These are phyloP conservation scores for Xylariales sp. DNA, from an alignment of 2,329 filamentous ascomycete species.

Conservation along the genomic window DNA sequence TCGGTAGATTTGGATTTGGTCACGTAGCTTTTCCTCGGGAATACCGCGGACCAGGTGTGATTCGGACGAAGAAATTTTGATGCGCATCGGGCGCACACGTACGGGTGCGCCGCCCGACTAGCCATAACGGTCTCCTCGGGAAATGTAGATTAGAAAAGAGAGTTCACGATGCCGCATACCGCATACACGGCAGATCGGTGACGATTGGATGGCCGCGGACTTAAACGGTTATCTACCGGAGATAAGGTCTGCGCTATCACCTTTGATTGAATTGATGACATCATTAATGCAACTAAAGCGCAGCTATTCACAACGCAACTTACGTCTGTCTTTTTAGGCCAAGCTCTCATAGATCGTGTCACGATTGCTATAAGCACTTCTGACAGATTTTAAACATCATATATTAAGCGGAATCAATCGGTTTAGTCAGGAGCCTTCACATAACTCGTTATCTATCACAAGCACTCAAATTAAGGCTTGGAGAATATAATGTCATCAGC, in stretches of 20 bases:
- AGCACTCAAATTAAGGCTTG: too few relatives aligned
- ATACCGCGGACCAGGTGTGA: neutral
- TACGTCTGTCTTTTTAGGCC: too few relatives aligned
- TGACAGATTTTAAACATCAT: too few relatives aligned
- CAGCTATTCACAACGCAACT: too few relatives aligned
- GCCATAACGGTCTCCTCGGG: slow-evolving; percentile 40
- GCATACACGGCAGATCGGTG: slow-evolving; percentile 3
- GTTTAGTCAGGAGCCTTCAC: too few relatives aligned
- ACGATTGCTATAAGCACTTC: too few relatives aligned
- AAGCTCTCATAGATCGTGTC: neutral
- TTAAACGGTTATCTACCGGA: neutral
- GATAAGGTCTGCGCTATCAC: neutral
- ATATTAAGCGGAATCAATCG: too few relatives aligned
- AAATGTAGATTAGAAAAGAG: slow-evolving; percentile 2
- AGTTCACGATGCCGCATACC: slow-evolving; percentile 33
- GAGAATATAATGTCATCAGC: too few relatives aligned
- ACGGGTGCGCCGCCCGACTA: slow-evolving; percentile 35
- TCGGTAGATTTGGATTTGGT: slow-evolving; percentile 28
- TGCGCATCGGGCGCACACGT: slow-evolving; percentile 42
- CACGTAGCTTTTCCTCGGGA: slow-evolving; percentile 23
- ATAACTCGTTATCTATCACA: too few relatives aligned
- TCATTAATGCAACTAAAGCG: neutral
- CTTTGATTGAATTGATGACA: neutral
- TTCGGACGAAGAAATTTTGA: slow-evolving; percentile 10
- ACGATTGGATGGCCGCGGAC: slow-evolving; percentile 10